Conservation (phyloP, 2,329 filamentous ascomycete species). For the Nemania bipapillata region DNA sequence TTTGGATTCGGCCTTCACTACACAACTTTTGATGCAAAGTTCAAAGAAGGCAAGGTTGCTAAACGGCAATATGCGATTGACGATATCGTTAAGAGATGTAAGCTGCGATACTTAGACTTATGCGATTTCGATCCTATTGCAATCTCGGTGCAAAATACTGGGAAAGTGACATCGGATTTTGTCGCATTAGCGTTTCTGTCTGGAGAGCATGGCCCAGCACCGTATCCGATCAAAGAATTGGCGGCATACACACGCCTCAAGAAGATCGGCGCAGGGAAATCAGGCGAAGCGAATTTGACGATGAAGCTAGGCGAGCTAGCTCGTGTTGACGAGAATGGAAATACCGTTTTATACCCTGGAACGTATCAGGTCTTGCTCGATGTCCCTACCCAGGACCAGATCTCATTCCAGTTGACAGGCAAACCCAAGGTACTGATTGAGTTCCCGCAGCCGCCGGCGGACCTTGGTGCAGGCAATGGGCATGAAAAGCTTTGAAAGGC, state of each 20-base stretch:
- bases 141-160: slow-evolving; percentile 57
- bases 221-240: slow-evolving; percentile 59
- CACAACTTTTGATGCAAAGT: slow-evolving; percentile 56
- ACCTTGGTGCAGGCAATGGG: slow-evolving; percentile 45
- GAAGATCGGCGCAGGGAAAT: slow-evolving; percentile 42
- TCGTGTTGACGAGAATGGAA: slow-evolving; percentile 58
- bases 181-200: slow-evolving; percentile 58
- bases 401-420: slow-evolving; percentile 57
- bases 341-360: slow-evolving; percentile 61
- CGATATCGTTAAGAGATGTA: slow-evolving; percentile 49
- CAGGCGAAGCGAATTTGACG: slow-evolving; percentile 49
- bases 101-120: slow-evolving; percentile 40
- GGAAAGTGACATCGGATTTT: slow-evolving; percentile 57
- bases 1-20: slow-evolving; percentile 63
- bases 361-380: slow-evolving; percentile 57
- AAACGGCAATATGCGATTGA: slow-evolving; percentile 49
- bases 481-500: slow-evolving; percentile 38
- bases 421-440: slow-evolving; percentile 51
- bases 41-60: slow-evolving; percentile 25
- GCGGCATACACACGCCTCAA: slow-evolving; percentile 58
- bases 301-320: slow-evolving; percentile 59
- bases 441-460: slow-evolving; percentile 50
- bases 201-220: slow-evolving; percentile 55
- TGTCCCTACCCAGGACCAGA: slow-evolving; percentile 51
- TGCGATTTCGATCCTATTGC: slow-evolving; percentile 39